Conservation (phyloP, 2,329 filamentous ascomycete species). For the Cadophora malorum region DNA sequence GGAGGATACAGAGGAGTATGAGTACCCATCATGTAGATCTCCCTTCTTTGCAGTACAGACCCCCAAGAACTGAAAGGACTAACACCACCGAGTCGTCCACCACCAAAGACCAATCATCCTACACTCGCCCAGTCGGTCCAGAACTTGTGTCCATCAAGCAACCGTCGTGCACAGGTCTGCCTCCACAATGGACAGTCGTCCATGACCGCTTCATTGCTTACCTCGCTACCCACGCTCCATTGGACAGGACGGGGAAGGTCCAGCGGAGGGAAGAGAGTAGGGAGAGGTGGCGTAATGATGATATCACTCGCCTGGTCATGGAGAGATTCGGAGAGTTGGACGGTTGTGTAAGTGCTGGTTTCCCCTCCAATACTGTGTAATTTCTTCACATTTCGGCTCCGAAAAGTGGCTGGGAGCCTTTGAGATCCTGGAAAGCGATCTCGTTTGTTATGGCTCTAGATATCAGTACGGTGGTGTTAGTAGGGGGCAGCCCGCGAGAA, state of each 20-base stretch:
- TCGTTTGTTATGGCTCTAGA: no score
- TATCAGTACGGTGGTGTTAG: no score
- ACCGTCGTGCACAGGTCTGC: slow-evolving; percentile 36
- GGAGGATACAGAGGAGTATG: slow-evolving; percentile 13
- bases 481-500: no score
- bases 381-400: no score
- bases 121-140: slow-evolving; percentile 29
- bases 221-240: slow-evolving; percentile 40
- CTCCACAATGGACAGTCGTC: slow-evolving; percentile 33
- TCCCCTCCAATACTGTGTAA: not conserved
- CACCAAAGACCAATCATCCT: slow-evolving; percentile 9
- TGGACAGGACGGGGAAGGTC: slow-evolving; percentile 33
- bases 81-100: not conserved
- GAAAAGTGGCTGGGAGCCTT: no score
- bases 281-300: slow-evolving; percentile 36
- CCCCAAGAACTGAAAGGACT: not conserved
- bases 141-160: slow-evolving; percentile 29
- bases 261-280: slow-evolving; percentile 33
- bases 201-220: slow-evolving; percentile 43
- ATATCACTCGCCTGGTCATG: slow-evolving; percentile 32
- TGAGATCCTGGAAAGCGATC: no score
- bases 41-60: no score
- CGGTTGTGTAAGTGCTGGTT: slow-evolving; percentile 30
- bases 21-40: slow-evolving; percentile 16
- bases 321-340: slow-evolving; percentile 37